Conservation (phyloP, 495 filamentous ascomycete species). For the Talaromyces borbonicus region DNA sequence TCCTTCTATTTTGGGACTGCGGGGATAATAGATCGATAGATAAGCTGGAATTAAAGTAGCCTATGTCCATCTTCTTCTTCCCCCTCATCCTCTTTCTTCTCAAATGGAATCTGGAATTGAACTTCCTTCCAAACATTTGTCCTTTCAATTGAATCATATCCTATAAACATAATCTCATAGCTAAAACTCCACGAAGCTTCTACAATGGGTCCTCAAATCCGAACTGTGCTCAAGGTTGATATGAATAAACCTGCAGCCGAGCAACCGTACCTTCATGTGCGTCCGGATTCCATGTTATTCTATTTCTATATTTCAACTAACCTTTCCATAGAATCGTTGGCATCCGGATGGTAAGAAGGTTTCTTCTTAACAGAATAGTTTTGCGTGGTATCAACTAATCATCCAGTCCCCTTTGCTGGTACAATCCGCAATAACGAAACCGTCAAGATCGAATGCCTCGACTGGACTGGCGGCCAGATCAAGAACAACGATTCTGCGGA, state of each 20-base stretch:
- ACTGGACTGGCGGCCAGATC: conserved; percentile 86
- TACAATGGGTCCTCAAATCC: conserved; percentile 31
- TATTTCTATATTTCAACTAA: neutral
- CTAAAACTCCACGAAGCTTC: too few relatives aligned
- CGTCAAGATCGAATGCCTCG: conserved; percentile 92
- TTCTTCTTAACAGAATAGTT: neutral
- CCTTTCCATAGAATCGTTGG: neutral
- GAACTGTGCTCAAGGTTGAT: conserved; percentile 67
- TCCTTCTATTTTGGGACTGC: too few relatives aligned
- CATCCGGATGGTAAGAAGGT: conserved; percentile 3
- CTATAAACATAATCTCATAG: too few relatives aligned
- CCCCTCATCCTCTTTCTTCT: too few relatives aligned
- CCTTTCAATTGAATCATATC: too few relatives aligned
- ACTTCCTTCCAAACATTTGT: too few relatives aligned
- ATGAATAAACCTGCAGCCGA: conserved; percentile 66
- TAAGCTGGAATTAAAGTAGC: too few relatives aligned
- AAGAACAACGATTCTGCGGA: conserved; percentile 82
- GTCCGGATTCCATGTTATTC: conserved; percentile 12
- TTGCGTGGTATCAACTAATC: neutral
- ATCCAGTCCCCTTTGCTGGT: conserved; percentile 59
- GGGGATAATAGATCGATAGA: too few relatives aligned
- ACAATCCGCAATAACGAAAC: conserved; percentile 78
- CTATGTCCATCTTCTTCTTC: too few relatives aligned
- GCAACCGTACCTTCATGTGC: conserved; percentile 68
- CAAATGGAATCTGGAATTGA: too few relatives aligned